Evolutionary conservation across 176 grass and related monocot genomes (phyloP).

Genomic region (Carex littledalei): DNA sequence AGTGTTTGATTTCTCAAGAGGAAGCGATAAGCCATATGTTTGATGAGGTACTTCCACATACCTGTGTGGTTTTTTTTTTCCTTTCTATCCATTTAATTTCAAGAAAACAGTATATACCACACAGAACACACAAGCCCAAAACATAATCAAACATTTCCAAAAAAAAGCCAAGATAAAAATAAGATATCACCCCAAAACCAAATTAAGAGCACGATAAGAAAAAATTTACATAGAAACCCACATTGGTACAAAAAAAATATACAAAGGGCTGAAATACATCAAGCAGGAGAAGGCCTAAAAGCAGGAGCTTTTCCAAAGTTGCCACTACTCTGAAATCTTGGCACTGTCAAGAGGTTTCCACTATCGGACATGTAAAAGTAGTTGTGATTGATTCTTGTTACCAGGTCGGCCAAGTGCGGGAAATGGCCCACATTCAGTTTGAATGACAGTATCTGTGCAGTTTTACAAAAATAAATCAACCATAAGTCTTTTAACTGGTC

Average conservation of each 20-base stretch:
- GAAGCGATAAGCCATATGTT: background rate
- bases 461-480: background rate
- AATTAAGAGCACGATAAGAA: background rate
- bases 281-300: conserved; percentile 6
- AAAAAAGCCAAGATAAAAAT: background rate
- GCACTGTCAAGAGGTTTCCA: conserved; percentile 58
- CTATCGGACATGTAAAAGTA: conserved; percentile 84
- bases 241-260: background rate
- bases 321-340: conserved; percentile 27
- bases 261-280: background rate
- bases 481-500: background rate
- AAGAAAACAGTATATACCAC: background rate
- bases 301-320: conserved; percentile 26
- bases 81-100: no score
- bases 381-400: conserved; percentile 92
- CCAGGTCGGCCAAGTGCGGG: conserved; percentile 83
- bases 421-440: conserved; percentile 96
- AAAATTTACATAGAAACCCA: background rate
- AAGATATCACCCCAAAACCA: background rate
- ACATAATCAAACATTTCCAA: background rate
- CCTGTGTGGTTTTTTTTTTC: no score
- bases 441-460: conserved; percentile 86
- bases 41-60: background rate
- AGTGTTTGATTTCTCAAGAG: background rate
- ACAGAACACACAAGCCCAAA: background rate